Percentiles rank a stretch among this genome's conserved stretches.
Conservation (phyloP, 176 grass and related monocot genomes). For the Triticum timopheevii region DNA sequence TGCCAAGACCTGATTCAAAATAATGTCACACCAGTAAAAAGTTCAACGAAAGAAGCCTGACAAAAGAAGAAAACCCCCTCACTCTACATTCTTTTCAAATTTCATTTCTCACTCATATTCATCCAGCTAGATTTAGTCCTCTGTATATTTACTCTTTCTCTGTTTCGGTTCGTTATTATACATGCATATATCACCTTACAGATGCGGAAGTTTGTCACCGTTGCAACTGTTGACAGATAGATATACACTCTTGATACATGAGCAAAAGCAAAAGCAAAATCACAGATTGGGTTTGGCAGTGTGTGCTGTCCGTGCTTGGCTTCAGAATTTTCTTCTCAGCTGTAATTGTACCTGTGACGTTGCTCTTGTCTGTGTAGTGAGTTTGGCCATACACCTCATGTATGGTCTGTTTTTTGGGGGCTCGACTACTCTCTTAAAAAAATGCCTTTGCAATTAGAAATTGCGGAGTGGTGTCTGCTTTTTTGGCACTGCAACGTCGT, state of each 20-base stretch:
- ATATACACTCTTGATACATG: constrained; percentile 38
- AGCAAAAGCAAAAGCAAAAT: constrained; percentile 28
- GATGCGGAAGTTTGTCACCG: constrained; percentile 32
- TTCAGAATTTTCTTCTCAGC: not conserved
- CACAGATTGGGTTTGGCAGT: constrained; percentile 10
- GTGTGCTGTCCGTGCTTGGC: not conserved
- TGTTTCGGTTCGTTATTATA: constrained; percentile 31
- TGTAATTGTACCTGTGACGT: not conserved
- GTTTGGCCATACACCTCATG: not conserved
- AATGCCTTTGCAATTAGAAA: no score
- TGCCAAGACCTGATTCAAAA: constrained; percentile 46
- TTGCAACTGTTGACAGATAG: constrained; percentile 33
- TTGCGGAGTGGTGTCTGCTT: not conserved
- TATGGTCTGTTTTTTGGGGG: not conserved
- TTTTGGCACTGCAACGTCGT: not conserved
- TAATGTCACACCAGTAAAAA: constrained; percentile 57
- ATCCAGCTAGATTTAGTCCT: constrained; percentile 51
- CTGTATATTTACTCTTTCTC: constrained; percentile 46
- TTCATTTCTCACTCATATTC: constrained; percentile 37
- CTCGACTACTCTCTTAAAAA: not conserved
- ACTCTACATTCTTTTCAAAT: constrained; percentile 54
- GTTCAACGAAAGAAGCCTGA: constrained; percentile 62
- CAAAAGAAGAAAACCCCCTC: constrained; percentile 31
- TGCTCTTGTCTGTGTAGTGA: not conserved
- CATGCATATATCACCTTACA: constrained; percentile 46